Percentiles rank a stretch among this genome's conserved stretches.
Conservation (phyloP, 2,329 filamentous ascomycete species). For the Madurella fahalii region DNA sequence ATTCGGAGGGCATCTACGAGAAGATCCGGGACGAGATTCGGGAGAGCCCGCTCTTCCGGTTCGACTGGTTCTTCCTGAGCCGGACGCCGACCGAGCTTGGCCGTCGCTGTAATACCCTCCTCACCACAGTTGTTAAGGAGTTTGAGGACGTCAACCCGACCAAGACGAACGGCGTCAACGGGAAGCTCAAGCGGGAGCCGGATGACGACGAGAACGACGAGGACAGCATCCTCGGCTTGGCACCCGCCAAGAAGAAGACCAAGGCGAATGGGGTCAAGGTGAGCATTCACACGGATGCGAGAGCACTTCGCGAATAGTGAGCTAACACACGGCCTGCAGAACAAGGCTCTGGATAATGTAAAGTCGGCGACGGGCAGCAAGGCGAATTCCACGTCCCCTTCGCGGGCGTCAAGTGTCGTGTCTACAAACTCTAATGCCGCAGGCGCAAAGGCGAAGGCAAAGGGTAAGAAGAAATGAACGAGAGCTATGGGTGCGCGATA, state of each 20-base stretch:
- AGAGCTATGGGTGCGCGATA: not conserved
- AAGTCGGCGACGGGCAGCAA: conserved; percentile 69
- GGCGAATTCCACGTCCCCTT: conserved; percentile 69
- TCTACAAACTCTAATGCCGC: conserved; percentile 62
- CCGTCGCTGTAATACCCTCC: conserved; percentile 85
- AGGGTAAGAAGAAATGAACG: conserved; percentile 52
- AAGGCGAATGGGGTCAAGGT: conserved; percentile 82
- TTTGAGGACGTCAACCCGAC: conserved; percentile 66
- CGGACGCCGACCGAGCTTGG: conserved; percentile 90
- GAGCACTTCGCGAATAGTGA: not conserved
- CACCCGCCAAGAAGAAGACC: conserved; percentile 89
- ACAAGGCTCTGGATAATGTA: conserved; percentile 86
- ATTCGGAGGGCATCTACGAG: conserved; percentile 86
- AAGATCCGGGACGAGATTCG: conserved; percentile 96
- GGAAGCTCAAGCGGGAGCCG: conserved; percentile 67
- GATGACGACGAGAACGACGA: conserved; percentile 84
- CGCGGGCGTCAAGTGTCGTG: conserved; percentile 81
- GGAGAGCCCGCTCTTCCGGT: conserved; percentile 89
- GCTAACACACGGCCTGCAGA: conserved; percentile 49
- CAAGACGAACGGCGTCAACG: conserved; percentile 51
- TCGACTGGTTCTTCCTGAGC: conserved; percentile 99
- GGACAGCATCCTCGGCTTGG: conserved; percentile 71
- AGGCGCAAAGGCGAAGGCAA: conserved; percentile 39
- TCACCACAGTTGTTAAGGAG: conserved; percentile 92
- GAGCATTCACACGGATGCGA: conserved; percentile 30